These are phyloP conservation scores for Clarkia xantiana DNA, from an alignment of 345 rosid species.

Conservation along the genomic window DNA sequence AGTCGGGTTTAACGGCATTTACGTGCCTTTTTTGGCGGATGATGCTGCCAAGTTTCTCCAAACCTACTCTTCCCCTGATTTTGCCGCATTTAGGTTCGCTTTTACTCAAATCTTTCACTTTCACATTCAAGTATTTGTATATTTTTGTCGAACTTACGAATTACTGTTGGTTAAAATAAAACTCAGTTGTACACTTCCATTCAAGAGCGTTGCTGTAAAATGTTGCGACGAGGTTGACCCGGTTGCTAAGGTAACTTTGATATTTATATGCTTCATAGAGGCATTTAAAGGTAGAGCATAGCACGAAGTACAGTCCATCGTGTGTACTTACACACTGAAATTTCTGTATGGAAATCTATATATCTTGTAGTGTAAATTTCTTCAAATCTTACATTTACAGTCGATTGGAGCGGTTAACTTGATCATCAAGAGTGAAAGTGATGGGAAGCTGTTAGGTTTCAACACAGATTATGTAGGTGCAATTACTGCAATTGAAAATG, in stretches of 20 bases:
- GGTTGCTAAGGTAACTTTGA: conserved; percentile 82
- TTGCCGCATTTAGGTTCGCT: conserved; percentile 85
- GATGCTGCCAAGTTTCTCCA: conserved; percentile 53
- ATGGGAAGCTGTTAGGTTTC: conserved; percentile 67
- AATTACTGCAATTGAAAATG: conserved; percentile 91
- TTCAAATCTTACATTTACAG: conserved; percentile 23
- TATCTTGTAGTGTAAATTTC: no score
- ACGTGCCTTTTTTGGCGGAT: conserved; percentile 67
- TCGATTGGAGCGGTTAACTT: conserved; percentile 95
- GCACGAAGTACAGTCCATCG: no score
- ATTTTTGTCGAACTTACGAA: no score
- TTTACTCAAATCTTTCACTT: no score
- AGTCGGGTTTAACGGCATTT: conserved; percentile 62
- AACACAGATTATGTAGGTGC: conserved; percentile 88
- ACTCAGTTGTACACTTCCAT: conserved; percentile 81
- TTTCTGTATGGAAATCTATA: no score
- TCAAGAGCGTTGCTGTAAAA: conserved; percentile 67
- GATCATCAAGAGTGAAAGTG: conserved; percentile 57
- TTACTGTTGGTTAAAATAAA: not conserved
- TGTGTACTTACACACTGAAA: no score
- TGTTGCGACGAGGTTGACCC: conserved; percentile 86
- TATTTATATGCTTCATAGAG: no score
- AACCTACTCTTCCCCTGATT: conserved; percentile 68
- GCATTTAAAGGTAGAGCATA: no score
- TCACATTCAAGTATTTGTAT: no score